Base-by-base conservation (phyloP, 306 rosid genomes). In the Geum urbanum region DNA sequence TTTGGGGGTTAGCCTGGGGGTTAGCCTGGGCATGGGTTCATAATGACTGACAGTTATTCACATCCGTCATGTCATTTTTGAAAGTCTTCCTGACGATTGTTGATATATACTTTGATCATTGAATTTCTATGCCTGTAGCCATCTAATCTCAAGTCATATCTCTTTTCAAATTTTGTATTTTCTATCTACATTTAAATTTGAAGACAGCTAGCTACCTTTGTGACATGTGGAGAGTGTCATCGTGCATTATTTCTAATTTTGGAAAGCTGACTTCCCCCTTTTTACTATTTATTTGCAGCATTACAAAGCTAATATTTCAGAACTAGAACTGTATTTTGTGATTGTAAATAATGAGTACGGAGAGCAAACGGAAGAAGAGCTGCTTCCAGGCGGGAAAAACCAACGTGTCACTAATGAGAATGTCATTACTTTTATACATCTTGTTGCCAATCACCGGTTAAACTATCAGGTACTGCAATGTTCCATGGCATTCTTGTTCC, bases 371-470 rank as follows among this genome's bases (percentile, higher is more conserved):
- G 97, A 94, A 82, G 98, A 90, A 84, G 96, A 90, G 84, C 88
- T 94, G 63, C 95, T 85, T 66, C 94, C 94, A 15, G 82, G 87
- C 77, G 98, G 97, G 32, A 90, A 80, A 77, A 84, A 85, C 79
- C 64, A 62, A 11, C 96, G 90, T 11, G 98, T 94, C 57, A 84
- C 94, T 37, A 85, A 85, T 74, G 98, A 94, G 70, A 90, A 84
- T 70, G 98, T 94, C 67, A 94, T 94, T 71, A 87, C 97, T 52
- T 94, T 88, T 79, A 90, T 94, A 66, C 98, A 94, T 85, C 97
- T 94, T 58, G 97, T 94, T 51, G 96, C 98, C 75, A 90, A 94
- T 83, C 97, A 94, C 70, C 98, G 98, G 46, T 88, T 94, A 83
- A 94, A 94, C 82, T 90, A 71, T 85, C 98, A 94, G 98, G 98